These are phyloP conservation scores for Aspergillus eucalypticola DNA, from an alignment of 2,329 filamentous ascomycete species.

Conservation along the genomic window DNA sequence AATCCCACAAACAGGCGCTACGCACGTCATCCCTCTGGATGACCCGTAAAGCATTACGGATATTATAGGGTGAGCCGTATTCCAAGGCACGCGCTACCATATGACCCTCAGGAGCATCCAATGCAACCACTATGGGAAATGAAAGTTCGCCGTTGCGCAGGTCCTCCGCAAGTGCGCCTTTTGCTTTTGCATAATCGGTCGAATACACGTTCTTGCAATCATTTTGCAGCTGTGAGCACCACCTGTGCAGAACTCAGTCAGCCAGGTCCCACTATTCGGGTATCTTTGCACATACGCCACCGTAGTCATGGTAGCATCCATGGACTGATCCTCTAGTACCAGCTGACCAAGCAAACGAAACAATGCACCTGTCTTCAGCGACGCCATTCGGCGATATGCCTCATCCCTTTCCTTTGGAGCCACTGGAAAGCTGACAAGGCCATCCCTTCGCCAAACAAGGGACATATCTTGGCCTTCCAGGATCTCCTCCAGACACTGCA, in stretches of 20 bases:
- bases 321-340: constrained; percentile 17
- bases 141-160: constrained; percentile 21
- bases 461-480: constrained; percentile 25
- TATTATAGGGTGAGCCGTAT: constrained; percentile 15
- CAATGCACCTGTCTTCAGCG: constrained; percentile 21
- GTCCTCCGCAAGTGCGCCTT: constrained; percentile 22
- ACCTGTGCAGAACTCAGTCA: constrained; percentile 12
- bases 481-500: constrained; percentile 24
- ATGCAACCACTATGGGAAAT: constrained; percentile 22
- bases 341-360: constrained; percentile 24
- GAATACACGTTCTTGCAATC: constrained; percentile 28
- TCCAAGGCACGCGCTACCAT: constrained; percentile 17
- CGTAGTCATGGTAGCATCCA: constrained; percentile 18
- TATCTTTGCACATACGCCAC: constrained; percentile 16
- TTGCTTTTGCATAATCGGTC: constrained; percentile 21
- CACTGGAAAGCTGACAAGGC: constrained; percentile 14
- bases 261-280: no score
- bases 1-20: constrained; percentile 16
- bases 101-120: constrained; percentile 16
- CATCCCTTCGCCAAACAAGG: constrained; percentile 24
- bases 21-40: constrained; percentile 18
- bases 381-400: constrained; percentile 20
- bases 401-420: constrained; percentile 10
- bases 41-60: constrained; percentile 16
- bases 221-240: constrained; percentile 26